Base-by-base conservation (phyloP, 2,329 filamentous ascomycete genomes). In the Epichloe baconii region DNA sequence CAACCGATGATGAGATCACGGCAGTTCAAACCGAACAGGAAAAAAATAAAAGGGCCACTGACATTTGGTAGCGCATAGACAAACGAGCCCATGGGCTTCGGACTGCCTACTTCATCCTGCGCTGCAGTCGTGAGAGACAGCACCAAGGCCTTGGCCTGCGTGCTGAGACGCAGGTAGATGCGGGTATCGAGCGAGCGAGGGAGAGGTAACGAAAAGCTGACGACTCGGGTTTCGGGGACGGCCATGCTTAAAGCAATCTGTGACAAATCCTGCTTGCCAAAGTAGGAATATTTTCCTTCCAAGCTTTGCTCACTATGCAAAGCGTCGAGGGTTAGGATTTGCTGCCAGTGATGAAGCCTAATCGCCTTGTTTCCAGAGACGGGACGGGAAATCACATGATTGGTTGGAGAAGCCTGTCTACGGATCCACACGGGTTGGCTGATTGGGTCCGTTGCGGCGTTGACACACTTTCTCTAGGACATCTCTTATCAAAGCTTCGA, bases 31-130 rank as follows among this genome's bases (percentile, higher is more conserved):
- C 26, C 4, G 17, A 36, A n/a, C 17, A 5, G 5, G 4, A 34
- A 38, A 12, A 19, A 23, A 23, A 23, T 15, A 42, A 35, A 36
- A 42, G 14, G 17, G 8, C 19, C 6, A 48, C 47, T 48, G 26
- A 95, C 93, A 70, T 95, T 86, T 15, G 93, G 91, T 65, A 98
- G 79, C 3, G 90, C 87, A 64, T 95, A 97, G 44, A 97, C 87
- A 63, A 97, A 91, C 47, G 88, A 95, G 3, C 93, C 91, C 68
- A 97, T 76, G 47, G 77, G 71, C 41, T 77, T 71, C 7, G 73
- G 64, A 8, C 67, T 63, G 12, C 70, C 70, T n/a, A 67, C 64
- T 42, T 80, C 75, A 49, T 78, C 78, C 51, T 71, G 70, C 26
- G 74, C 64, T 3, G 76, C 72, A 0, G 81, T 83, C 1, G 80